phyloP scores from a whole-genome alignment of 1,284 basidiomycete species.

The Apiotrichum mycotoxinovorans region DNA sequence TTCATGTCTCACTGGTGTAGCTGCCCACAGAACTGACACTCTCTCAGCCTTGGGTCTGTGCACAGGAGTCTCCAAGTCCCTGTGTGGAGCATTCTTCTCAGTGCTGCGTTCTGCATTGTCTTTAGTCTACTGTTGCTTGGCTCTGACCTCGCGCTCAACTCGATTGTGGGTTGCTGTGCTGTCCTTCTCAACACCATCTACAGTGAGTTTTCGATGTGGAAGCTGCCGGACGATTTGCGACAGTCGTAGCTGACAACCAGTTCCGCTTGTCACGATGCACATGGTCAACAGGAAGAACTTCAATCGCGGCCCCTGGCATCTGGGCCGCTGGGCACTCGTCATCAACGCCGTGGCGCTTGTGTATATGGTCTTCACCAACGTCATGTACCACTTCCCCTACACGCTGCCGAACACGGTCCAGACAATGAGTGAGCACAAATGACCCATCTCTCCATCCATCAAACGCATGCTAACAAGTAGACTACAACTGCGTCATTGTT shows the following conservation, averaged over 20 bases:
- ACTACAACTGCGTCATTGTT: slow-evolving; percentile 10
- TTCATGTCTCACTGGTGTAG: no score
- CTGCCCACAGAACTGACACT: no score
- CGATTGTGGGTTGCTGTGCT: neutral
- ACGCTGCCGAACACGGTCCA: neutral
- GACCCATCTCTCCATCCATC: no score
- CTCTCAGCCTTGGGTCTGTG: neutral
- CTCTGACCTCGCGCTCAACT: slow-evolving; percentile 6
- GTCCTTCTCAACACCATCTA: neutral
- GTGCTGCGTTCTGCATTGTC: neutral
- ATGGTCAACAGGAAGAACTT: neutral
- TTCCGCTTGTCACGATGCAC: neutral
- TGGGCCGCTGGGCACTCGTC: neutral
- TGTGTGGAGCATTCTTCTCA: slow-evolving; percentile 1
- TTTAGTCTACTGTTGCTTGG: slow-evolving; percentile 5
- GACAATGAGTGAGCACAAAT: slow-evolving; percentile 2
- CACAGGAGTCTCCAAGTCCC: slow-evolving; percentile 6
- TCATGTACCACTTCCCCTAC: slow-evolving; percentile 10
- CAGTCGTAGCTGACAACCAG: no score
- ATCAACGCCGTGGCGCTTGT: neutral
- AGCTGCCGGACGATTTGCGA: no score
- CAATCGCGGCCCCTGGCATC: neutral
- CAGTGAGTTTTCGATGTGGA: neutral
- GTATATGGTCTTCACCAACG: neutral
- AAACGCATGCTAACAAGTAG: neutral